Conservation (phyloP, 1,284 basidiomycete species). For the Moesziomyces sp. region DNA sequence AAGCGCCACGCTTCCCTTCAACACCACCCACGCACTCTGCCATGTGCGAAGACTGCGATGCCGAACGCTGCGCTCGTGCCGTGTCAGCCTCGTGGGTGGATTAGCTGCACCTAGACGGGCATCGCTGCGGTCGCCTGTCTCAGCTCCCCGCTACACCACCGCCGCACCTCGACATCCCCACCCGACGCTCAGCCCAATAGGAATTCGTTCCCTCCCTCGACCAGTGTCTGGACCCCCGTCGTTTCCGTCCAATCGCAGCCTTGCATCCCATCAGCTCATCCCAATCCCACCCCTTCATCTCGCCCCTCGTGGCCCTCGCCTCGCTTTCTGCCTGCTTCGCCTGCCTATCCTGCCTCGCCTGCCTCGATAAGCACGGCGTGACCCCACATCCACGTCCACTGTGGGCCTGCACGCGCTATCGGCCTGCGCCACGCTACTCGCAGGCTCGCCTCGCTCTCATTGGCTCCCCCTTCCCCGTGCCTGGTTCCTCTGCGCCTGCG, state of each 20-base stretch:
- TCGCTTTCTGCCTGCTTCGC: background rate
- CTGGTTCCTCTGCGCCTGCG: slow-evolving; percentile 4
- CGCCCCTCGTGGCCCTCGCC: background rate
- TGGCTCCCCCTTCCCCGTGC: slow-evolving; percentile 27
- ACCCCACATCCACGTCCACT: background rate
- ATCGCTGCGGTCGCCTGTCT: background rate
- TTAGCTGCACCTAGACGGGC: background rate
- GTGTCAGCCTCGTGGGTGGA: too few species aligned
- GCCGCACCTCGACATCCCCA: slow-evolving; percentile 3
- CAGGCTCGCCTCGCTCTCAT: slow-evolving; percentile 11
- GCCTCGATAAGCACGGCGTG: slow-evolving; percentile 1
- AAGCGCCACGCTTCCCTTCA: too few species aligned
- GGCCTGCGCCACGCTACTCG: background rate
- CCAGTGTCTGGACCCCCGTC: background rate
- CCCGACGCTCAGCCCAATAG: background rate
- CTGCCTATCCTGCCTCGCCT: background rate
- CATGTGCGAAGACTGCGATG: too few species aligned
- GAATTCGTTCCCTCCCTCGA: background rate
- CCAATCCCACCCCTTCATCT: slow-evolving; percentile 5
- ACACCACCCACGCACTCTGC: too few species aligned
- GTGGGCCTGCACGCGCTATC: slow-evolving; percentile 14
- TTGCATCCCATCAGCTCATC: background rate
- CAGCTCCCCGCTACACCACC: background rate
- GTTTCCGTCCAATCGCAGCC: slow-evolving; percentile 7
- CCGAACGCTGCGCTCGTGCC: too few species aligned